Conservation (phyloP, 805 yeast species). For the Candida schatavii region DNA sequence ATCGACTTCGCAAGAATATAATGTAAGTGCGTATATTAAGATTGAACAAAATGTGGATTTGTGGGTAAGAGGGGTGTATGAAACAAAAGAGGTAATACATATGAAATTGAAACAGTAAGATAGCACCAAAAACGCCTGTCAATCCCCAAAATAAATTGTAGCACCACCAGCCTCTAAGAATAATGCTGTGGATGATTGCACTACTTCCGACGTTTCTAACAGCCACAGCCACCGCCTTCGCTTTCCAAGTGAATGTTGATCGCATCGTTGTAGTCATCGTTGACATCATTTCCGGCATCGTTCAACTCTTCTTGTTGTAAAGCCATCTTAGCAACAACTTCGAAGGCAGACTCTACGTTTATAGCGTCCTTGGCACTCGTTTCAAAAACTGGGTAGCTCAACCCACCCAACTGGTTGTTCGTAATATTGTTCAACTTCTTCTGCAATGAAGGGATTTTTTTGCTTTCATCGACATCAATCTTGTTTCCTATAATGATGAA, state of each 20-base stretch:
- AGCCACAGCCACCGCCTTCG: slow-evolving; percentile 72
- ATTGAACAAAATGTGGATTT: neutral
- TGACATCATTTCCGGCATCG: slow-evolving; percentile 57
- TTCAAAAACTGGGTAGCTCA: slow-evolving; percentile 80
- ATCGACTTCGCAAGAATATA: too few species aligned
- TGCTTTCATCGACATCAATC: slow-evolving; percentile 89
- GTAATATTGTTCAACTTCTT: slow-evolving; percentile 50
- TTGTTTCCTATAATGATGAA: slow-evolving; percentile 94
- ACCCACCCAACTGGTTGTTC: slow-evolving; percentile 54
- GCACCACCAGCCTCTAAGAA: too few species aligned
- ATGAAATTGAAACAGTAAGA: too few species aligned
- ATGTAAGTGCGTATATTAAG: neutral
- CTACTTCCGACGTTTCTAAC: too few species aligned
- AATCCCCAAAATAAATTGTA: too few species aligned
- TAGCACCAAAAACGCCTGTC: too few species aligned
- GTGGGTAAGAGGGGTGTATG: too few species aligned
- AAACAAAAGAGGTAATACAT: neutral
- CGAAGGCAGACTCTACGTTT: slow-evolving; percentile 93
- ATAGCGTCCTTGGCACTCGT: slow-evolving; percentile 98
- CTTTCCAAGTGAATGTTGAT: slow-evolving; percentile 90
- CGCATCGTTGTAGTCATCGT: slow-evolving; percentile 92
- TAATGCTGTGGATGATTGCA: too few species aligned
- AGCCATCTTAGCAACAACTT: slow-evolving; percentile 93
- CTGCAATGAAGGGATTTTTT: slow-evolving; percentile 62
- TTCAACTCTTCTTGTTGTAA: slow-evolving; percentile 91